Conservation (phyloP, 305 asterid species). For the Solanum hybrid region DNA sequence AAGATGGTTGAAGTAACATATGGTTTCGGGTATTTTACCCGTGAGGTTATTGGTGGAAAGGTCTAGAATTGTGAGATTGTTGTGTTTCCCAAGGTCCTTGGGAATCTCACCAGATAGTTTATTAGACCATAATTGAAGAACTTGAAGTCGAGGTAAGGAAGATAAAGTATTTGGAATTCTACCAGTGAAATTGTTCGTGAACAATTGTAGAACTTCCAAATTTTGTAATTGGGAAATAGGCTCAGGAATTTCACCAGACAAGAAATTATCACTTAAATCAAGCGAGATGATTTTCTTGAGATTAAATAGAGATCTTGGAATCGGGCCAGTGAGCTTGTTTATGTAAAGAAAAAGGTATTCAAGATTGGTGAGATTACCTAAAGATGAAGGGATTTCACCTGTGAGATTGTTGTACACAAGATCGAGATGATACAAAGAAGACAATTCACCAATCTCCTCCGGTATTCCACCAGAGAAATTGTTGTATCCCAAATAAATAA, state of each 20-base stretch:
- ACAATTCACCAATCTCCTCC: constrained; percentile 39
- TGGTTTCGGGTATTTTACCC: constrained; percentile 50
- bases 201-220: constrained; percentile 62
- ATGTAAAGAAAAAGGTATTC: constrained; percentile 53
- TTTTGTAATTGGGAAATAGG: constrained; percentile 21
- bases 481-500: constrained; percentile 74
- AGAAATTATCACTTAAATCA: constrained; percentile 64
- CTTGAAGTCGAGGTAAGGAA: constrained; percentile 51
- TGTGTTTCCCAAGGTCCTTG: constrained; percentile 39
- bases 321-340: constrained; percentile 55
- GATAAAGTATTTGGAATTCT: constrained; percentile 51
- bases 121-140: constrained; percentile 81
- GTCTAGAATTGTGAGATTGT: constrained; percentile 67
- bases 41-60: constrained; percentile 68
- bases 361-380: constrained; percentile 72
- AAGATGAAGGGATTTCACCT: constrained; percentile 65
- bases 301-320: constrained; percentile 43
- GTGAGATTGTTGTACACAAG: constrained; percentile 70
- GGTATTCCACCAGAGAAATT: constrained; percentile 75
- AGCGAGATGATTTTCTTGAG: constrained; percentile 50
- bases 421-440: constrained; percentile 50
- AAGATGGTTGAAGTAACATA: constrained; percentile 42
- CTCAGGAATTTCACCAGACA: constrained; percentile 63
- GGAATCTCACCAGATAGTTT: constrained; percentile 56
- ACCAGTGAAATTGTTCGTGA: constrained; percentile 63